phyloP scores from a whole-genome alignment of 164 flowering plant genomes.

The Taxillus chinensis region DNA sequence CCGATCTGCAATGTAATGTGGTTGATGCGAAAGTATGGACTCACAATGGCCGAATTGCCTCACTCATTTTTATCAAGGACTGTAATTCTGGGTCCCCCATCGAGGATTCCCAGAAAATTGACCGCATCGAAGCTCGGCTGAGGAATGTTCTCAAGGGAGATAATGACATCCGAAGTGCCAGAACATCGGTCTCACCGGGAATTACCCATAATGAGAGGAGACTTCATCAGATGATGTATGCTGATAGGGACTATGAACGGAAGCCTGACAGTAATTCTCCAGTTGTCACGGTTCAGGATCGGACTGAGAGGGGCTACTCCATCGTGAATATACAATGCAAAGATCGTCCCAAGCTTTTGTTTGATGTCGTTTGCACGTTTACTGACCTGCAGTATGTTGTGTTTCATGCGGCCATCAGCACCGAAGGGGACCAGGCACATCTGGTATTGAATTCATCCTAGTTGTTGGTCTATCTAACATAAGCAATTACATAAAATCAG shows the following conservation, averaged over 20 bases:
- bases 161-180: constrained; percentile 57
- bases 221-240: constrained; percentile 84
- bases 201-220: constrained; percentile 67
- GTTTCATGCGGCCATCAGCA: constrained; percentile 52
- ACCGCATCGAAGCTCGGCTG: constrained; percentile 42
- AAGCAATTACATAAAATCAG: not conserved
- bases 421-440: constrained; percentile 33
- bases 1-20: constrained; percentile 55
- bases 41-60: constrained; percentile 69
- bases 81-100: constrained; percentile 46
- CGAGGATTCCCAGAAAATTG: constrained; percentile 45
- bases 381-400: constrained; percentile 69
- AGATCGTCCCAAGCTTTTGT: constrained; percentile 52
- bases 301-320: constrained; percentile 49
- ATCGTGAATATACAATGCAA: constrained; percentile 53
- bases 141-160: constrained; percentile 63
- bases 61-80: constrained; percentile 55
- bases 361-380: constrained; percentile 61
- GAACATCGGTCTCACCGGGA: constrained; percentile 43
- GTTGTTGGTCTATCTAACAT: not conserved
- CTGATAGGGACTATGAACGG: constrained; percentile 63
- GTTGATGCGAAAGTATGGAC: constrained; percentile 83
- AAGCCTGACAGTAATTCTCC: constrained; percentile 25
- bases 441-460: constrained; percentile 24
- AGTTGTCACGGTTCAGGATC: constrained; percentile 43